Conservation (phyloP, 2,329 filamentous ascomycete species). For the Fusarium sp. region DNA sequence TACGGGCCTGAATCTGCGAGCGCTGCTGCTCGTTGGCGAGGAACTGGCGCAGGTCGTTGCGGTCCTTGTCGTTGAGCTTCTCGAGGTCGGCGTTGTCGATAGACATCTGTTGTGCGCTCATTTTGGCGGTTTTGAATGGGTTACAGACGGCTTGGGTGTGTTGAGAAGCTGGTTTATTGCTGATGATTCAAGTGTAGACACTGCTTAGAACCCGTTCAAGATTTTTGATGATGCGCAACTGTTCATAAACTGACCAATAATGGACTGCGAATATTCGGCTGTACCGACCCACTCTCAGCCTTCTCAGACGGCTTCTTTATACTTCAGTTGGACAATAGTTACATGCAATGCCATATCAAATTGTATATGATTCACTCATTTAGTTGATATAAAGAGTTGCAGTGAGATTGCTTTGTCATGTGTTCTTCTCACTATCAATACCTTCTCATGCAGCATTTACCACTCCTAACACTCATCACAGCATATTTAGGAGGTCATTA, state of each 20-base stretch:
- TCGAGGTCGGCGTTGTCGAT: slow-evolving; percentile 72
- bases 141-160: background rate
- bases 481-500: slow-evolving; percentile 6
- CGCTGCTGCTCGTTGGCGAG: slow-evolving; percentile 87
- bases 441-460: background rate
- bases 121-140: slow-evolving; percentile 37
- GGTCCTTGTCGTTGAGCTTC: slow-evolving; percentile 83
- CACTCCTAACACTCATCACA: slow-evolving; percentile 3
- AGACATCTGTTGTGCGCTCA: slow-evolving; percentile 52
- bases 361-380: no score
- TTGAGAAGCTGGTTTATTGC: slow-evolving; percentile 16
- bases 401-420: background rate
- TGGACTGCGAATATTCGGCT: slow-evolving; percentile 1
- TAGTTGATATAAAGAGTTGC: background rate
- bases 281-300: slow-evolving; percentile 17
- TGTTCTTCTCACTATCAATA: background rate
- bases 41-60: slow-evolving; percentile 88
- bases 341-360: no score
- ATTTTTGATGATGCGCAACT: slow-evolving; percentile 38
- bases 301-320: background rate
- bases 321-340: background rate
- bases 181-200: slow-evolving; percentile 7
- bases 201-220: slow-evolving; percentile 27
- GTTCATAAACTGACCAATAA: slow-evolving; percentile 31
- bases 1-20: slow-evolving; percentile 72